A percentile compares a stretch with the other conserved stretches of the same genome.
Conservation (phyloP, 768 basidiomycete genomes). For the Amanita rubescens region DNA sequence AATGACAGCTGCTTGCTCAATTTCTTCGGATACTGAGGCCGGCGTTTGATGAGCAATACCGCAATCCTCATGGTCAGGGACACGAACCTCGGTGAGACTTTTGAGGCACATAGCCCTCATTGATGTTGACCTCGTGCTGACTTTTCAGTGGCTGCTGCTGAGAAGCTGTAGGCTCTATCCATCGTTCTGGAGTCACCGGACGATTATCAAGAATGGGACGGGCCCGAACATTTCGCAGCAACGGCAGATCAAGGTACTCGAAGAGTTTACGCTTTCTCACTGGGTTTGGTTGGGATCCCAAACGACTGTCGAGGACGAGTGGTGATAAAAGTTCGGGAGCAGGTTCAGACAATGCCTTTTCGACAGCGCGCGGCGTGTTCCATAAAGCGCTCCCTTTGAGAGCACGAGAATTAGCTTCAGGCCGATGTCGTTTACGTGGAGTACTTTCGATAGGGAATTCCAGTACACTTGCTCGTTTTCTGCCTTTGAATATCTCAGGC, state of each 20-base stretch:
- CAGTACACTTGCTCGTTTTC: background rate
- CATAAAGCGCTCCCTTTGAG: background rate
- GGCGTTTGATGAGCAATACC: background rate
- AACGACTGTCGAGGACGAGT: background rate
- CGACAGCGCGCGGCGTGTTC: background rate
- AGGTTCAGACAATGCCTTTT: background rate
- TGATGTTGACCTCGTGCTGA: background rate
- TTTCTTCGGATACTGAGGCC: background rate
- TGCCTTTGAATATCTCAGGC: background rate
- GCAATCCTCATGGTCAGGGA: background rate
- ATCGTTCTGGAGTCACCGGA: background rate
- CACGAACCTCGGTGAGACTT: background rate
- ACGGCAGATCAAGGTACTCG: background rate
- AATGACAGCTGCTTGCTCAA: background rate
- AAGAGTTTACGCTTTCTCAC: conserved; percentile 2
- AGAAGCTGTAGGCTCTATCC: background rate
- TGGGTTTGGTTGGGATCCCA: background rate
- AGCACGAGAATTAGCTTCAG: background rate
- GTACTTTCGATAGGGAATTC: background rate
- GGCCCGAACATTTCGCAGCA: background rate
- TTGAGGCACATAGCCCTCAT: background rate
- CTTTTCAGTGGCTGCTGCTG: background rate
- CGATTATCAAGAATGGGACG: background rate
- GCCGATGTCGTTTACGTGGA: background rate
- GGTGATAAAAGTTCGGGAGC: background rate